phyloP scores from a whole-genome alignment of 2,329 filamentous ascomycete genomes.

The Incumbomyces lentus region DNA sequence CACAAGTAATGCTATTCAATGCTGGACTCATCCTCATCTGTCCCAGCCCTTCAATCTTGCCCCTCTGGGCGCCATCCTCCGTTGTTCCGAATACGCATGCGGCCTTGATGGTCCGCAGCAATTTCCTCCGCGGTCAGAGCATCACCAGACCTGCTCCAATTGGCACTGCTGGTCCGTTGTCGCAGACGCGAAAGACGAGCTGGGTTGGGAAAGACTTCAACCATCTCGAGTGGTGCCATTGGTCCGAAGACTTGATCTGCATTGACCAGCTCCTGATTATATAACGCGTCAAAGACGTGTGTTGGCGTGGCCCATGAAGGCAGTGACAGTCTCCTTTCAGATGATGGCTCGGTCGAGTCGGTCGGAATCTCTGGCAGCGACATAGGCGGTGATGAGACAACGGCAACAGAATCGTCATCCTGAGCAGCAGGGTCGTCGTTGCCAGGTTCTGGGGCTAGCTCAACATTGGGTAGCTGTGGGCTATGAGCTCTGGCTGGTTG shows the following conservation, averaged over 20 bases:
- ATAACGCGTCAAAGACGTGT: conserved; percentile 63
- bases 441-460: conserved; percentile 18
- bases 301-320: conserved; percentile 86
- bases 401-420: conserved; percentile 17
- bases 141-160: conserved; percentile 73
- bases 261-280: conserved; percentile 69
- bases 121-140: conserved; percentile 80
- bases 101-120: conserved; percentile 63
- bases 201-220: conserved; percentile 91
- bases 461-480: conserved; percentile 46
- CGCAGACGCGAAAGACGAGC: conserved; percentile 80
- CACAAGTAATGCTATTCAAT: too few species aligned
- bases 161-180: conserved; percentile 82
- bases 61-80: conserved; percentile 56
- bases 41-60: too few species aligned
- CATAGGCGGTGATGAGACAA: conserved; percentile 66
- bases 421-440: background rate
- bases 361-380: conserved; percentile 91
- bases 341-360: conserved; percentile 73
- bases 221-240: conserved; percentile 80
- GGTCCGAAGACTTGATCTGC: conserved; percentile 80
- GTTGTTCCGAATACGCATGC: conserved; percentile 68
- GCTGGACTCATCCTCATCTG: too few species aligned
- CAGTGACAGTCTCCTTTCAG: conserved; percentile 43
- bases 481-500: conserved; percentile 20